A percentile compares a stretch with the other conserved stretches of the same genome.
Evolutionary conservation across 805 yeast species (phyloP).

Genomic region (Wickerhamiella alocasiicola): DNA sequence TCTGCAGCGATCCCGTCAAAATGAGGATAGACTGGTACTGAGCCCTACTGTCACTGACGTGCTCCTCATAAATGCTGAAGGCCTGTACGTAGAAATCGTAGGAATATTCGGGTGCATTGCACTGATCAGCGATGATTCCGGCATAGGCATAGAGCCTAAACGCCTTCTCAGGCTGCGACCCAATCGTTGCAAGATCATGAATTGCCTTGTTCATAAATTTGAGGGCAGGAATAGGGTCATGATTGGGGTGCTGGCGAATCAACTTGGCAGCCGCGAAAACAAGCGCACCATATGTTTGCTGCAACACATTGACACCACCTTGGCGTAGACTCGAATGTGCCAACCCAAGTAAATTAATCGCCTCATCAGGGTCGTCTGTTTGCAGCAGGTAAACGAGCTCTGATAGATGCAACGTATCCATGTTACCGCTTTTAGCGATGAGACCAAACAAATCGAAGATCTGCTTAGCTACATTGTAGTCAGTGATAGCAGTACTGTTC

Average conservation of each 20-base stretch:
- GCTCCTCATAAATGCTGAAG: constrained; percentile 68
- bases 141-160: constrained; percentile 42
- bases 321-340: constrained; percentile 40
- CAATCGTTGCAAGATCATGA: constrained; percentile 40
- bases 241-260: constrained; percentile 6
- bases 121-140: constrained; percentile 71
- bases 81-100: constrained; percentile 86
- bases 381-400: constrained; percentile 55
- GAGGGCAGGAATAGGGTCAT: constrained; percentile 32
- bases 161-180: constrained; percentile 26
- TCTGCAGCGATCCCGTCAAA: constrained; percentile 40
- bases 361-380: constrained; percentile 35
- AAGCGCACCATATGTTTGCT: constrained; percentile 65
- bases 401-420: constrained; percentile 35
- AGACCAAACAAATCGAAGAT: constrained; percentile 47
- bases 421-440: constrained; percentile 33
- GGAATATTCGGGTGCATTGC: constrained; percentile 54
- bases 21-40: constrained; percentile 43
- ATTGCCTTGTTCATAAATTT: constrained; percentile 59
- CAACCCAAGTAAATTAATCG: constrained; percentile 35
- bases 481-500: constrained; percentile 30
- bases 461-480: constrained; percentile 41
- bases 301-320: constrained; percentile 40
- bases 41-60: constrained; percentile 39
- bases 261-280: constrained; percentile 49